A percentile compares a stretch with the other conserved stretches of the same genome.
Evolutionary conservation across 176 grass and related monocot genomes (phyloP).

Genomic region (Musa schizocarpa): DNA sequence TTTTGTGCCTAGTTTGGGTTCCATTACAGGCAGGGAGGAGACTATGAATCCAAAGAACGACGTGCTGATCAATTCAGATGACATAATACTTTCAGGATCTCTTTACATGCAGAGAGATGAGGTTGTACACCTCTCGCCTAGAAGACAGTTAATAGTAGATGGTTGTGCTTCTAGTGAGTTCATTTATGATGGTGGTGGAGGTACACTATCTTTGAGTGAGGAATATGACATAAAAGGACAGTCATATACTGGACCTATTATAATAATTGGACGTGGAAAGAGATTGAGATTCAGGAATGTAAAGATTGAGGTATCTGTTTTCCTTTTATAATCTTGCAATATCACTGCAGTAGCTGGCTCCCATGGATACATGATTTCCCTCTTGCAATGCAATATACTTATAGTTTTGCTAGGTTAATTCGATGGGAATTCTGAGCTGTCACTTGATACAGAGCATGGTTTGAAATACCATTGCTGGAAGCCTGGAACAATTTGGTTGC

Average conservation of each 20-base stretch:
- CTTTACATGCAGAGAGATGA: conserved; percentile 66
- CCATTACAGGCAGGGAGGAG: conserved; percentile 86
- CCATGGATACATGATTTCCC: not conserved
- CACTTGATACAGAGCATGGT: no score
- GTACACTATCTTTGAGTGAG: conserved; percentile 80
- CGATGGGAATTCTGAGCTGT: no score
- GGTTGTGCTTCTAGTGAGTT: conserved; percentile 66
- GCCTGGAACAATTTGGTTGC: no score
- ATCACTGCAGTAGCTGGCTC: not conserved
- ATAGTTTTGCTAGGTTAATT: no score
- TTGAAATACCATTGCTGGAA: no score
- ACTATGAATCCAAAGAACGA: conserved; percentile 73
- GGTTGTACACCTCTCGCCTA: conserved; percentile 70
- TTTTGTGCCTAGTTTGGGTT: conserved; percentile 85
- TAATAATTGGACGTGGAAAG: conserved; percentile 77
- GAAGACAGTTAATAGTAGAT: conserved; percentile 93
- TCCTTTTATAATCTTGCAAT: not conserved
- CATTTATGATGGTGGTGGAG: conserved; percentile 86
- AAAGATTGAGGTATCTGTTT: conserved; percentile 78
- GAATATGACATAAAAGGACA: conserved; percentile 69
- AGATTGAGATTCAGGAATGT: conserved; percentile 86
- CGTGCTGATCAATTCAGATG: conserved; percentile 62
- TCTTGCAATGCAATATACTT: no score
- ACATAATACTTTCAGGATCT: conserved; percentile 65
- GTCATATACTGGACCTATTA: conserved; percentile 51